Evolutionary conservation across 2,329 filamentous ascomycete genomes (phyloP), one percentile per base, ranked within the genome.

Genomic region (Colletotrichum brevisporum): DNA sequence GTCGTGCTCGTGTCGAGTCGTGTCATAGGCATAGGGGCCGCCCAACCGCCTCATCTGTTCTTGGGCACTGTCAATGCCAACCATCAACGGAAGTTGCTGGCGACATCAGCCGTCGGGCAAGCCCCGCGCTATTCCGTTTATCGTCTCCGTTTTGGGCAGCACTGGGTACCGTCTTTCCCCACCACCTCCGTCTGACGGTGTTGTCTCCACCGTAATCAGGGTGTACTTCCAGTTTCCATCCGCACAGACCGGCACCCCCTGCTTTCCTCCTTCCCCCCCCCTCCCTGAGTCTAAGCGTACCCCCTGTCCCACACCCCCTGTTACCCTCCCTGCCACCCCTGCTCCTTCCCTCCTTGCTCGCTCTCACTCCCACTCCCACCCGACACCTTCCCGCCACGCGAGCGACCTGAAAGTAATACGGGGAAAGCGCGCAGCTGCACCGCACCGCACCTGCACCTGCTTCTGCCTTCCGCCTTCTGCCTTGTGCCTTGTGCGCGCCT

Each of bases 321-420:
- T 27, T 12, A 13, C 21, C 39, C 47, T 18, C 48, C 50, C 50
- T 67, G 24, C 48, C 36, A 21, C 26, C 53, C 39, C 56, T 47
- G 39, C 55, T 48, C 65, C 59, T 31, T 51, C 45, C 59, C 26
- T 67, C 52, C 60, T 36, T 60, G 41, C 60, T 41, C 53, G 48
- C 8, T 24, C 21, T 24, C 45, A 52, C 51, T 51, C 59, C 36
- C 45, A 52, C 51, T 51, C 59, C 36, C 24, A 41, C 45, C 54
- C 61, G 52, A 56, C 51, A 54, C 61, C 62, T 69, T 65, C 55
- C 66, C 66, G 61, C 66, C 66, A 69, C 66, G 66, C 61, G 61
- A 61, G 66, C 59, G 47, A 64, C 59, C 52, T 52, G 64, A 67
- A 57, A 57, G 52, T 51, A 47, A 55, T 66, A 69, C 62, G 55